These are phyloP conservation scores for Fusarium udum DNA, from an alignment of 2,329 filamentous ascomycete species.

Conservation along the genomic window DNA sequence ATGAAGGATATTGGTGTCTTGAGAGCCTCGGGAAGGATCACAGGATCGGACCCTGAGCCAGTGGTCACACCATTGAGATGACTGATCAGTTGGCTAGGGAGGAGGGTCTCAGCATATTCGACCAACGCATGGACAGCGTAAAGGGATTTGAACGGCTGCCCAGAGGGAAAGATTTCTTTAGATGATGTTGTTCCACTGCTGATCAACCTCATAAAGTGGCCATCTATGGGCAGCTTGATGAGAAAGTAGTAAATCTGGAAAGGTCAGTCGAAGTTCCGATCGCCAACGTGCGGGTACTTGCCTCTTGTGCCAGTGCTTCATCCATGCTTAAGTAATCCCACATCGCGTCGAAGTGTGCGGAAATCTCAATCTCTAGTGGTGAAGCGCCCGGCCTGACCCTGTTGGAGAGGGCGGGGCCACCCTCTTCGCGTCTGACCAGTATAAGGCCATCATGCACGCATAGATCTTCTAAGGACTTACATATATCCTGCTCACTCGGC, in stretches of 20 bases:
- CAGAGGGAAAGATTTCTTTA: constrained; percentile 71
- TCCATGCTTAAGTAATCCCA: constrained; percentile 83
- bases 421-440: constrained; percentile 69
- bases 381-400: constrained; percentile 62
- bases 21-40: constrained; percentile 48
- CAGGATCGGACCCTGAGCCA: constrained; percentile 31
- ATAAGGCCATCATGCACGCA: constrained; percentile 71
- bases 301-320: constrained; percentile 73
- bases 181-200: constrained; percentile 62
- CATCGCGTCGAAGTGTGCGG: constrained; percentile 83
- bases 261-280: constrained; percentile 25
- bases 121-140: constrained; percentile 76
- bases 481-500: constrained; percentile 66
- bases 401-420: constrained; percentile 53
- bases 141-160: constrained; percentile 76
- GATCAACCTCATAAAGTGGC: constrained; percentile 68
- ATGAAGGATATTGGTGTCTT: constrained; percentile 63
- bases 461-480: constrained; percentile 74
- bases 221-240: constrained; percentile 73
- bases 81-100: constrained; percentile 40
- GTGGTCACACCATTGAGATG: neutral
- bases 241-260: constrained; percentile 75
- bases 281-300: constrained; percentile 46
- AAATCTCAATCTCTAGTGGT: constrained; percentile 79
- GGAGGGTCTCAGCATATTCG: constrained; percentile 64